phyloP scores from a whole-genome alignment of 768 basidiomycete species.

The Suillus hirtellus region DNA sequence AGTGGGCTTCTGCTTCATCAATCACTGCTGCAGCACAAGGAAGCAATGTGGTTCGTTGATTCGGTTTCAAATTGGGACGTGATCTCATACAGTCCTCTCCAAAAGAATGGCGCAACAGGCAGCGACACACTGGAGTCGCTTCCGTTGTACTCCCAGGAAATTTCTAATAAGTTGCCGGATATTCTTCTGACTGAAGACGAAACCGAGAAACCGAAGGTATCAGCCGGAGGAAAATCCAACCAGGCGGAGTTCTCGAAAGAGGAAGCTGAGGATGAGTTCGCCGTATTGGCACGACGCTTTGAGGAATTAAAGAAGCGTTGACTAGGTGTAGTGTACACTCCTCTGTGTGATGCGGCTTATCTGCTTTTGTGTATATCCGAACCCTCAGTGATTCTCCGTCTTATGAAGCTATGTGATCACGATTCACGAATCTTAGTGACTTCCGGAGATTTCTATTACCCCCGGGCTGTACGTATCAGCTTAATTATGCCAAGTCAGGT shows the following conservation, averaged over 20 bases:
- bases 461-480: slow-evolving; percentile 10
- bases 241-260: slow-evolving; percentile 14
- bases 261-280: slow-evolving; percentile 66
- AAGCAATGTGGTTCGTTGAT: slow-evolving; percentile 40
- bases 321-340: slow-evolving; percentile 12
- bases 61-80: slow-evolving; percentile 1
- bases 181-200: slow-evolving; percentile 52
- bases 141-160: slow-evolving; percentile 30
- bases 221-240: slow-evolving; percentile 8
- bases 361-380: slow-evolving; percentile 7
- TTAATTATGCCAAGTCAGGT: slow-evolving; percentile 10
- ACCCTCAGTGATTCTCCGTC: slow-evolving; percentile 1
- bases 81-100: background rate
- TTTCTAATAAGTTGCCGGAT: slow-evolving; percentile 45
- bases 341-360: slow-evolving; percentile 1
- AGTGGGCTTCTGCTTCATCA: slow-evolving; percentile 52
- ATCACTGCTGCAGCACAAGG: slow-evolving; percentile 33
- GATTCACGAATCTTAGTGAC: slow-evolving; percentile 1
- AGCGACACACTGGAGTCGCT: slow-evolving; percentile 21
- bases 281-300: slow-evolving; percentile 75
- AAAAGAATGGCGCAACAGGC: slow-evolving; percentile 10
- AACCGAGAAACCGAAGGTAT: slow-evolving; percentile 30
- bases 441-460: slow-evolving; percentile 7
- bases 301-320: slow-evolving; percentile 84
- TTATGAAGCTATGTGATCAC: slow-evolving; percentile 2